Evolutionary conservation across 2,329 filamentous ascomycete genomes (phyloP).

Genomic region (Knufia fluminis): DNA sequence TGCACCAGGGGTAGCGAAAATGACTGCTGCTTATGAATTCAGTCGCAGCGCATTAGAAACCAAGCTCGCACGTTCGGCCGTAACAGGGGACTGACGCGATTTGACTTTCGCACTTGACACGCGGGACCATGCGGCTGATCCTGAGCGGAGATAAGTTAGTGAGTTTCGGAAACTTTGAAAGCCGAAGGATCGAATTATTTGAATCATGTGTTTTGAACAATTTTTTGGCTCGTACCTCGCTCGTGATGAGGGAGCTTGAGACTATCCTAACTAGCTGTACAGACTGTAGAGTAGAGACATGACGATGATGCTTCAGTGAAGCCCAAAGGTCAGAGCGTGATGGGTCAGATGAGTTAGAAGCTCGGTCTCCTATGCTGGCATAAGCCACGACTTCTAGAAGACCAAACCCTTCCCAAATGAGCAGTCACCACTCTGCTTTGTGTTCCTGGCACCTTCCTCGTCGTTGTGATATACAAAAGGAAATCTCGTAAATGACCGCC

Average conservation of each 20-base stretch:
- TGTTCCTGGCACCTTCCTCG: not conserved
- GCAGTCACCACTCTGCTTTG: not conserved
- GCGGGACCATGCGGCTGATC: no score
- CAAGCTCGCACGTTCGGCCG: no score
- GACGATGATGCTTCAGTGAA: not conserved
- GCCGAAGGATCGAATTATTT: no score
- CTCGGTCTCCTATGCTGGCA: constrained; percentile 1
- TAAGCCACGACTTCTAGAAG: constrained; percentile 6
- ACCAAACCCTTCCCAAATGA: constrained; percentile 3
- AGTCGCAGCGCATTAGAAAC: no score
- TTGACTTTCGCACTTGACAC: no score
- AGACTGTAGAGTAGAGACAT: constrained; percentile 4
- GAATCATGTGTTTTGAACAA: no score
- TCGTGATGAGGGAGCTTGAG: not conserved
- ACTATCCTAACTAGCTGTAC: constrained; percentile 1
- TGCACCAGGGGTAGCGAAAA: no score
- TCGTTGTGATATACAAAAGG: not conserved
- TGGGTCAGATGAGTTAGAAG: constrained; percentile 3
- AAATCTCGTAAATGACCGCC: constrained; percentile 3
- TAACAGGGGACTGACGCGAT: no score
- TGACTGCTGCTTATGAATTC: no score
- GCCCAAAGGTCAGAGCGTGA: not conserved
- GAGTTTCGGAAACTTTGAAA: no score
- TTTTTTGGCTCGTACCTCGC: not conserved
- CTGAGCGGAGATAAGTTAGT: no score